Base-by-base conservation (phyloP, 371 early-diverging fungal species). In the Syncephalastrum contaminatum region DNA sequence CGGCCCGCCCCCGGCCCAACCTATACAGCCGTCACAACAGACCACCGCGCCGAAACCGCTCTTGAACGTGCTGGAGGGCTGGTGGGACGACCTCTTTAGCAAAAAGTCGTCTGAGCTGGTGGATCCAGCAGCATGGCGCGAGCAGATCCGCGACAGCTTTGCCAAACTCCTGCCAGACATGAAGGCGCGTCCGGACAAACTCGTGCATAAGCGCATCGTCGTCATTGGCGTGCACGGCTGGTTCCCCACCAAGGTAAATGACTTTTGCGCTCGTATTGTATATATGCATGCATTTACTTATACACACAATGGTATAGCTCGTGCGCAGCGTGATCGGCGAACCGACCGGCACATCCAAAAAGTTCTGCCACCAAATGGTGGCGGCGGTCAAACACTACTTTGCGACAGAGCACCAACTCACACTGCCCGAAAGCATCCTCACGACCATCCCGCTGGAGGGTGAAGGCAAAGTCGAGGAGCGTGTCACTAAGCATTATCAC, bases 201-300 rank as follows among this genome's bases (percentile, higher is more conserved):
- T 39, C 40, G n/a, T 51, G 13, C 51, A 18, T 20, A 51, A 51
- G 40, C 20, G n/a, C 12, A 62, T 89, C 15, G 86, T 75, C 0
- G 71, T 91, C 12, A 59, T 91, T 24, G 92, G 92, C 8, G 78
- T 95, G 2, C 96, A 95, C 57, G 96, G 95, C 0, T 95, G 95
- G 95, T 94, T 90, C 65, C 95, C 95, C 3, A 69, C 64, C 60
- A 75, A 72, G 66, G 56, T 75, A 65, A 21, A 36, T n/a, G n/a
- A n/a, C n/a, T n/a, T n/a, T n/a, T n/a, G n/a, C n/a, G n/a, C n/a
- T n/a, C n/a, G n/a, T n/a, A n/a, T n/a, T n/a, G n/a, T 30, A 18
- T 19, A n/a, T 24, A 61, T 27, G 5, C 14, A 44, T 14, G 3
- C 16, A 53, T 16, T 15, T 24, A n/a, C 39, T 19, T 19, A 24